Conservation (phyloP, 2,329 filamentous ascomycete genomes). For the Ceratocystis diversiconidia region DNA sequence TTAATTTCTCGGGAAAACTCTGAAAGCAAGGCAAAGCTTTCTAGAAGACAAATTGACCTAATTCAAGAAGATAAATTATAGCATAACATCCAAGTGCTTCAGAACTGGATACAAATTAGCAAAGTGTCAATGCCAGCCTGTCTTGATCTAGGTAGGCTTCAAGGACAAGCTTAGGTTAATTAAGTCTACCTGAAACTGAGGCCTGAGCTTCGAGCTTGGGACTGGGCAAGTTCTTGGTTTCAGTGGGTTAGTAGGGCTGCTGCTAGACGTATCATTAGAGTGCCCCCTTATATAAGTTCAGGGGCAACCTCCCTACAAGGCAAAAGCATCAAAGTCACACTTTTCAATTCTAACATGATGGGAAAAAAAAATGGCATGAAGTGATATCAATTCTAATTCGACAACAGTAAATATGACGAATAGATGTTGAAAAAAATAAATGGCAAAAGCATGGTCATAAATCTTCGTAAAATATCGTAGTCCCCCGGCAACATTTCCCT, state of each 20-base stretch:
- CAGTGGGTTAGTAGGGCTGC: not conserved
- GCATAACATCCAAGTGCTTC: not conserved
- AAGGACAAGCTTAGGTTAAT: not conserved
- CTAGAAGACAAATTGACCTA: not conserved
- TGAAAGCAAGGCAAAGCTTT: not conserved
- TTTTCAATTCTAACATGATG: too few species aligned
- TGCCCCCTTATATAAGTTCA: not conserved
- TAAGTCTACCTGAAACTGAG: not conserved
- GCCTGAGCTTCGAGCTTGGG: not conserved
- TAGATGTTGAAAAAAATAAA: not conserved
- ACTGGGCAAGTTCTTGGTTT: not conserved
- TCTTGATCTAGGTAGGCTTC: not conserved
- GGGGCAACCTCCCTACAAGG: not conserved
- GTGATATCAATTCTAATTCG: not conserved
- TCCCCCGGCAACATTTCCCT: not conserved
- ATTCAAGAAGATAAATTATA: not conserved
- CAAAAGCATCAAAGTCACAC: too few species aligned
- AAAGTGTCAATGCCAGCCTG: not conserved
- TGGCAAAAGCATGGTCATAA: not conserved
- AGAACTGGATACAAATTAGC: not conserved
- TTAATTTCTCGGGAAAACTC: not conserved
- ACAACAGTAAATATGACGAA: not conserved
- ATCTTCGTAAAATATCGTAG: not conserved
- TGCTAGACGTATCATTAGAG: not conserved
- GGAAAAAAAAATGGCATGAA: too few species aligned